Base-by-base conservation (phyloP, 192 early-diverging fungal genomes). In the Entomortierella chlamydospora region DNA sequence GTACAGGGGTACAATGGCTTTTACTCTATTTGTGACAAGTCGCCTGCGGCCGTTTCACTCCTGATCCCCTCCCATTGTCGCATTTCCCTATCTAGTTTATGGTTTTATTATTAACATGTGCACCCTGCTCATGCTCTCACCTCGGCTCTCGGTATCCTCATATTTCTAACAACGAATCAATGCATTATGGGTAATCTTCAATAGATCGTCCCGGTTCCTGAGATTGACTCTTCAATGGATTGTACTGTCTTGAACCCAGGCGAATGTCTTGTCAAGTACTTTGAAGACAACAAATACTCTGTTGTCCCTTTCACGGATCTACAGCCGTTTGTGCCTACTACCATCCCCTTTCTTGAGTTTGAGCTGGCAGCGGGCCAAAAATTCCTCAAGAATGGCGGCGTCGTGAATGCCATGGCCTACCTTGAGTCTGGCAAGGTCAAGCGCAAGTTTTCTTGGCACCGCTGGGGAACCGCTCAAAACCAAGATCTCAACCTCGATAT, bases 261-360 rank as follows among this genome's bases (percentile, higher is more conserved):
- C 47, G 76, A 79, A 57, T 79, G 76, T 52, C 63, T 79, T 18
- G 76, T 79, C 62, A 79, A 79, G 65, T 79, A 79, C 52, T 79
- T 79, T 61, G 76, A 79, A 25, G 76, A 79, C 52, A 79, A 79
- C 68, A 79, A 69, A 39, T 79, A 79, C 52, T 79, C 76, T 4
- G 76, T 79, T 29, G 76, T 79, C 15, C 67, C 61, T 0, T 70
- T 79, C 25, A 50, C 68, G 18, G 76, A 79, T 31, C 76, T 79
- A 22, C 76, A 79, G 63, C 76, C 62, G 11, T 79, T 79, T 50
- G 63, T 70, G 6, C 76, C 76, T 2, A 79, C 67, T 7, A 79
- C 76, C 17, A 79, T 79, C 30, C 76, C 76, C 8, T 79, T 70
- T 49, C 61, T 79, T 22, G 61, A 79, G 34, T 79, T 70, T 43